These are phyloP conservation scores for Dimargaris xerosporica DNA, from an alignment of 192 early-diverging fungal genomes.

Conservation along the genomic window DNA sequence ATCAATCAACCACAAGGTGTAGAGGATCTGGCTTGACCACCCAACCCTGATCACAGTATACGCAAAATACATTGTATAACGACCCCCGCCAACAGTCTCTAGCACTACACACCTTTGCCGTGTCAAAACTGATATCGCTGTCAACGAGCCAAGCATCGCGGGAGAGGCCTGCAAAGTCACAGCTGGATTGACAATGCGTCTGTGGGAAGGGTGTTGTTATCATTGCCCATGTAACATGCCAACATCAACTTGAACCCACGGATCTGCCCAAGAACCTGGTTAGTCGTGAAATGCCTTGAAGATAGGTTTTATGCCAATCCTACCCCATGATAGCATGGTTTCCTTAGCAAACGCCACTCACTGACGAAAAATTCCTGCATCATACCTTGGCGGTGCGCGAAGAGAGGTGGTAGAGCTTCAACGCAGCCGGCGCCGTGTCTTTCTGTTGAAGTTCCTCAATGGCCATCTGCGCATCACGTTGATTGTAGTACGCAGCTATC, in stretches of 20 bases:
- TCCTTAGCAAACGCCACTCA: neutral
- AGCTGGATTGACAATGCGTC: neutral
- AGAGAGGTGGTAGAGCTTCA: neutral
- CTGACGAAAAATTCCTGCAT: neutral
- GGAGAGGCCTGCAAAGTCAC: neutral
- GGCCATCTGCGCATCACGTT: neutral
- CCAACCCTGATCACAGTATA: neutral
- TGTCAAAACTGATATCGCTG: neutral
- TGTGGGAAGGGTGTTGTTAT: neutral
- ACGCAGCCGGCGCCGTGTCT: too few relatives aligned
- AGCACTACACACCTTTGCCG: neutral
- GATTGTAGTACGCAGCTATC: neutral
- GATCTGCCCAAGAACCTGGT: neutral
- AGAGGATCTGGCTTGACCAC: neutral
- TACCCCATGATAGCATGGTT: neutral
- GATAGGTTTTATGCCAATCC: neutral
- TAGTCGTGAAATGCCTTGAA: neutral
- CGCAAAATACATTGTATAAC: neutral
- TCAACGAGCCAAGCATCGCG: constrained; percentile 6
- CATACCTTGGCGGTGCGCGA: neutral
- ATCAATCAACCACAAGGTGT: neutral
- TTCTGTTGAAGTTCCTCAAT: too few relatives aligned
- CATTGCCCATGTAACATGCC: neutral
- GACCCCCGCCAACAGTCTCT: neutral
- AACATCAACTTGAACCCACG: neutral